These are phyloP conservation scores for Fraxinus baroniana DNA, from an alignment of 305 asterid genomes.

Conservation along the genomic window DNA sequence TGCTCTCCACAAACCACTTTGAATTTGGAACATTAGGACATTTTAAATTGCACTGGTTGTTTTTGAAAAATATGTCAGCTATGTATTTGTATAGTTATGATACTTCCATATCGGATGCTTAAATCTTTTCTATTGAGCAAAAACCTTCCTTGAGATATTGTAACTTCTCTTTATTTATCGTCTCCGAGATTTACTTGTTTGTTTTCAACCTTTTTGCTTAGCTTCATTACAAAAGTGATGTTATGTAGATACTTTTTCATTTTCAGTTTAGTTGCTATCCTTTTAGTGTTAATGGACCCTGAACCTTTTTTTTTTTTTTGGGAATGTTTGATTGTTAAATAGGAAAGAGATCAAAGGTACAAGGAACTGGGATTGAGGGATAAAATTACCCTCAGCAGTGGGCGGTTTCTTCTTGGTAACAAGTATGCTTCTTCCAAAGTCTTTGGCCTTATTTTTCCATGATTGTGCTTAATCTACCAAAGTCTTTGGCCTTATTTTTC, in stretches of 20 bases:
- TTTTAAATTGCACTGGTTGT: constrained; percentile 3
- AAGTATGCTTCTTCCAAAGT: constrained; percentile 70
- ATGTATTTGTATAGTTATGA: constrained; percentile 10
- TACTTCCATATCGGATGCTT: constrained; percentile 10
- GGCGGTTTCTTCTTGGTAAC: constrained; percentile 95
- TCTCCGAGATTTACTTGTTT: constrained; percentile 1
- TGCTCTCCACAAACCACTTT: constrained; percentile 9
- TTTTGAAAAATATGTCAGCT: constrained; percentile 8
- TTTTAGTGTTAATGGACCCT: constrained; percentile 8
- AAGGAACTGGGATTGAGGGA: constrained; percentile 97
- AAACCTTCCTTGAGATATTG: not conserved
- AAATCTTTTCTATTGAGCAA: constrained; percentile 2
- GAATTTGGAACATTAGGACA: not conserved
- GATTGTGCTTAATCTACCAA: too few species aligned
- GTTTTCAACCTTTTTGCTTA: constrained; percentile 11
- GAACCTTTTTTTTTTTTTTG: not conserved
- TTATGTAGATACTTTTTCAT: not conserved
- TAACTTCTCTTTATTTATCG: not conserved
- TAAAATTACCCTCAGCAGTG: constrained; percentile 97
- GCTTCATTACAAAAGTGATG: constrained; percentile 5
- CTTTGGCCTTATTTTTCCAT: too few species aligned
- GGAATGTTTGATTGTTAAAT: constrained; percentile 11
- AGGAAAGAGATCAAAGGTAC: constrained; percentile 99
- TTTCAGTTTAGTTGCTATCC: constrained; percentile 3
- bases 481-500: constrained; percentile 20